Evolutionary conservation across 1,139 yeast species (phyloP).

Genomic region (Saccharomyces hybrid): DNA sequence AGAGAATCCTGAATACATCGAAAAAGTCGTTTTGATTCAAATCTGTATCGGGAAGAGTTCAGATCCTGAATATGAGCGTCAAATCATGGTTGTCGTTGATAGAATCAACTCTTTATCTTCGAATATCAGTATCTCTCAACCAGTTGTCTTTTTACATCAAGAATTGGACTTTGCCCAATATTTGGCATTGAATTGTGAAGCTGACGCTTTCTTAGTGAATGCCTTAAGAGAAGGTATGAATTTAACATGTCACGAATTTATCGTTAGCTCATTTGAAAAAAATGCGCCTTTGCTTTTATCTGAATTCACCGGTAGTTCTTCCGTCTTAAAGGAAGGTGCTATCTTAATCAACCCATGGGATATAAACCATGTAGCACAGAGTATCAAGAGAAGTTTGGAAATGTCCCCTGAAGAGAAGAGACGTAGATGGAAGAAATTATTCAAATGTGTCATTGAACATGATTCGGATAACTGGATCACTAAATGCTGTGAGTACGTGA

Average conservation of each 20-base stretch:
- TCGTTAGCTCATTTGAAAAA: constrained; percentile 59
- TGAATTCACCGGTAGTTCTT: constrained; percentile 89
- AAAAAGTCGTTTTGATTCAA: too few relatives aligned
- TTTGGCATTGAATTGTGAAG: constrained; percentile 73
- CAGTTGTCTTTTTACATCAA: constrained; percentile 76
- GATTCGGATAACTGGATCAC: constrained; percentile 71
- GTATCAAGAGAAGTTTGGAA: constrained; percentile 52
- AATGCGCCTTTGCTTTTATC: constrained; percentile 78
- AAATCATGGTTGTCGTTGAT: constrained; percentile 66
- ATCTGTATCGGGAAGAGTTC: constrained; percentile 44
- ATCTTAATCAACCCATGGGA: constrained; percentile 87
- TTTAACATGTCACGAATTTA: constrained; percentile 85
- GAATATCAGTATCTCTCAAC: constrained; percentile 70
- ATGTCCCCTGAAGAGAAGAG: constrained; percentile 52
- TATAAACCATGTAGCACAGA: constrained; percentile 51
- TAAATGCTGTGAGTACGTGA: constrained; percentile 46
- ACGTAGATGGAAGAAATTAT: constrained; percentile 53
- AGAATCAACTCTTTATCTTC: constrained; percentile 70
- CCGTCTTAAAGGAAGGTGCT: constrained; percentile 65
- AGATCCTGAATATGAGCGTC: constrained; percentile 52
- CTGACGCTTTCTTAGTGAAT: constrained; percentile 77
- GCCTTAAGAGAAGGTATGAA: constrained; percentile 94
- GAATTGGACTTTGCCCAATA: constrained; percentile 85
- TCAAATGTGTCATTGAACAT: constrained; percentile 50
- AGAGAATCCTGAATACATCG: constrained; percentile 42